A percentile compares a stretch with the other conserved stretches of the same genome.
These are phyloP conservation scores for Colletotrichum orbiculare DNA, from an alignment of 2,329 filamentous ascomycete genomes.

Conservation along the genomic window DNA sequence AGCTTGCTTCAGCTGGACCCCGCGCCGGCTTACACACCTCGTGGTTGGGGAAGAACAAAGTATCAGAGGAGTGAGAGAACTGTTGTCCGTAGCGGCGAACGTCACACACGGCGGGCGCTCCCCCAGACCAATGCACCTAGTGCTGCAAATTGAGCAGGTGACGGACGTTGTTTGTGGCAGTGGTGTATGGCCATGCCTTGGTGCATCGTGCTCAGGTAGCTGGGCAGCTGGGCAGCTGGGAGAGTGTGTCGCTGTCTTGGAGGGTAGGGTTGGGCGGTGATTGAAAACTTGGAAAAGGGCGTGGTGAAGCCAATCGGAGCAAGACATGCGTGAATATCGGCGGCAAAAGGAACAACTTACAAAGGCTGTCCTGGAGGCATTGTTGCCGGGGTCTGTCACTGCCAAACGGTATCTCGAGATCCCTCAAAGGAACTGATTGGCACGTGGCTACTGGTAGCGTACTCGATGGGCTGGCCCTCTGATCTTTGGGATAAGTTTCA, in stretches of 20 bases:
- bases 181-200: background rate
- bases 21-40: constrained; percentile 8
- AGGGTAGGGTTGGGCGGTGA: constrained; percentile 3
- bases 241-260: background rate
- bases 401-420: background rate
- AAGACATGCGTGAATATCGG: background rate
- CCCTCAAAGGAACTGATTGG: constrained; percentile 17
- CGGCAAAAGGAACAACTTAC: constrained; percentile 23
- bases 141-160: constrained; percentile 25
- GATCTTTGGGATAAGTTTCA: constrained; percentile 27
- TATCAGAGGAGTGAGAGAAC: constrained; percentile 11
- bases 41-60: constrained; percentile 19
- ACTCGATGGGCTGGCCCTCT: background rate
- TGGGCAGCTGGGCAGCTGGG: background rate
- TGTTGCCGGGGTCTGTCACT: background rate
- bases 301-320: constrained; percentile 5
- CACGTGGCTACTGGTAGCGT: constrained; percentile 22
- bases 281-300: background rate
- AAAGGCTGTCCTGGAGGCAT: constrained; percentile 35
- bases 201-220: background rate
- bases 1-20: background rate
- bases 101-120: constrained; percentile 5
- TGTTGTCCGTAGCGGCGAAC: constrained; percentile 6
- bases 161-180: constrained; percentile 15
- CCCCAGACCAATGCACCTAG: constrained; percentile 25